Evolutionary conservation across 2,329 filamentous ascomycete genomes (phyloP), one percentile per base, ranked within the genome.

Genomic region (Cordyceps farinosa): DNA sequence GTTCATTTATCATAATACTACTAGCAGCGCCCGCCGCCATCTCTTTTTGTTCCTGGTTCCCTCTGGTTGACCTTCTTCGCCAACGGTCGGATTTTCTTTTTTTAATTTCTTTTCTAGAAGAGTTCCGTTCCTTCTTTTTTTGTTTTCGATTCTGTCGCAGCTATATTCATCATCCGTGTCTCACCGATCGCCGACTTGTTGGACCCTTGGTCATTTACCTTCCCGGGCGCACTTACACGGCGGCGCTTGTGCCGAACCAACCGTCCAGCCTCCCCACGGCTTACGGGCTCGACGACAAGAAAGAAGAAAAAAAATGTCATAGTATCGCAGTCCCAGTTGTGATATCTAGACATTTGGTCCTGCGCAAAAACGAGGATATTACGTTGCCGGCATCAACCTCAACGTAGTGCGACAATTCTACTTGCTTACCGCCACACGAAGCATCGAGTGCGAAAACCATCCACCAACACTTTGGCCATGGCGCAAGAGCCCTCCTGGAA

Each of bases 1-100:
- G 60, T 48, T 62, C 60, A 62, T 57, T 62, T 62, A 62, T 62
- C 34, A 62, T 62, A 48, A 55, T 51, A 38, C 38, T 51, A 38
- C 59, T 48, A 29, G 42, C 27, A 48, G 36, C 60, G 30, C 59
- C 59, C 59, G 40, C 53, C 52, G 27, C 36, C 52, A 42, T 55
- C 51, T 48, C 36, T 40, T 58, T 47, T 44, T 22, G 22, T 22
- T 22, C 22, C 22, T 45, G 4, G 13, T n/a, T 15, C 30, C 34
- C 48, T 42, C 44, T 27, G 42, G 6, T 55, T 30, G 15, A 22
- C n/a, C 11, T 60, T 55, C 11, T 53, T 29, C 47, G 15, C 27
- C 13, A 51, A 60, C 57, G 36, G 45, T 50, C 57, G 27, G 7
- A 11, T 22, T 22, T 15, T 11, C n/a, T 52, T 55, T n/a, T 15